phyloP scores from a whole-genome alignment of 257 asterid genomes.

The Schizonepeta tenuifolia region DNA sequence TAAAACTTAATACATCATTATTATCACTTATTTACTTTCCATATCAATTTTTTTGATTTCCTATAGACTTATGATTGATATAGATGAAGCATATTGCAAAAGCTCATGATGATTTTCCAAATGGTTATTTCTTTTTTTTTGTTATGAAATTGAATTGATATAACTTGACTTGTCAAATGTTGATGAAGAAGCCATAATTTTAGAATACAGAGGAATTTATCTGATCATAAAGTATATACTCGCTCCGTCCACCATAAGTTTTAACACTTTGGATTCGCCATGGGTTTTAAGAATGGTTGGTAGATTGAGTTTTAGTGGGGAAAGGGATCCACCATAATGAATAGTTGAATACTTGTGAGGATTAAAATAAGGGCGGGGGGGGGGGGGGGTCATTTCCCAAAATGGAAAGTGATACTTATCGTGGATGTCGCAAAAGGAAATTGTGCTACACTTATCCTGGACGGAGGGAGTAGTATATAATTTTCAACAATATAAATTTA shows the following conservation, averaged over 20 bases:
- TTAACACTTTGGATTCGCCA: too few species aligned
- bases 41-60: conserved; percentile 23
- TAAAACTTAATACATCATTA: conserved; percentile 36
- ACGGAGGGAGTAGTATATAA: too few species aligned
- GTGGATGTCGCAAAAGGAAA: too few species aligned
- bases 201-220: not conserved
- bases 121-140: conserved; percentile 10
- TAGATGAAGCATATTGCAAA: conserved; percentile 25
- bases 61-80: conserved; percentile 29
- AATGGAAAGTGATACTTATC: too few species aligned
- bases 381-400: too few species aligned
- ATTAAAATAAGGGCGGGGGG: too few species aligned
- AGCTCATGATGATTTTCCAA: conserved; percentile 3
- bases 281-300: too few species aligned
- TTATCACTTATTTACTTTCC: conserved; percentile 18
- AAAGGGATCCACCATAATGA: too few species aligned
- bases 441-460: too few species aligned
- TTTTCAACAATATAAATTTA: not conserved
- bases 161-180: conserved; percentile 8
- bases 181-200: conserved; percentile 13
- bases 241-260: too few species aligned
- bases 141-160: conserved; percentile 12
- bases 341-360: too few species aligned
- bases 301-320: too few species aligned
- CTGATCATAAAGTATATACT: not conserved